Evolutionary conservation across 1,284 basidiomycete species (phyloP).

Genomic region (Takashimella koratensis): DNA sequence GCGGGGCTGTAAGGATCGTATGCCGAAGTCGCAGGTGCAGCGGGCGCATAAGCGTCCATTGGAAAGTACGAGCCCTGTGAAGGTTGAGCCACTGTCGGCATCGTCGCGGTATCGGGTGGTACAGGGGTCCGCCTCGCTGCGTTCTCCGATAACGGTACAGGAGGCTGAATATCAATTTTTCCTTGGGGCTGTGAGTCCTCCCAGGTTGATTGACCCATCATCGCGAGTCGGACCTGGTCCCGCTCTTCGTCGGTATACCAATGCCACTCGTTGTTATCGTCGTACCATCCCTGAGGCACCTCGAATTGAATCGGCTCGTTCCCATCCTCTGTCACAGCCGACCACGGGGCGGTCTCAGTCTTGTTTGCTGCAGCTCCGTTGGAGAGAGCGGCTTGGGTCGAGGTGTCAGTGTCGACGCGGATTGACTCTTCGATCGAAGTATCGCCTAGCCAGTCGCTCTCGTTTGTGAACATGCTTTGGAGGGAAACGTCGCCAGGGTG

Average conservation of each 20-base stretch:
- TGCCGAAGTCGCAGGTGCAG: neutral
- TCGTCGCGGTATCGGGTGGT: neutral
- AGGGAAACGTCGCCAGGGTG: constrained; percentile 19
- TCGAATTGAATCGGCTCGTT: constrained; percentile 26
- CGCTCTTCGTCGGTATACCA: constrained; percentile 46
- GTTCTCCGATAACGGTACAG: constrained; percentile 3
- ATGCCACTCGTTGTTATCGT: constrained; percentile 37
- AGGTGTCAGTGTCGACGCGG: constrained; percentile 7
- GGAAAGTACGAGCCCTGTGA: no score
- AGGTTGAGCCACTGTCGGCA: no score
- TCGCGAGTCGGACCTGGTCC: constrained; percentile 32
- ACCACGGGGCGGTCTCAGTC: neutral
- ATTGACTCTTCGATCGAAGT: constrained; percentile 34
- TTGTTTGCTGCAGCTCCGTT: neutral
- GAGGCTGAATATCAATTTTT: no score
- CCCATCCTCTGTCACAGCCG: constrained; percentile 5
- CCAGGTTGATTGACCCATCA: constrained; percentile 23
- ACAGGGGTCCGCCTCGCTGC: constrained; percentile 3
- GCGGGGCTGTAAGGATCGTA: constrained; percentile 30
- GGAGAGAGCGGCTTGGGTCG: neutral
- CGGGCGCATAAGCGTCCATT: constrained; percentile 3
- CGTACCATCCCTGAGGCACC: constrained; percentile 45
- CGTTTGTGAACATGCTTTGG: constrained; percentile 27
- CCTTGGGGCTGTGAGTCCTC: no score
- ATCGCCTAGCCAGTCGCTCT: constrained; percentile 36